Percentiles rank a stretch among this genome's conserved stretches.
These are phyloP conservation scores for Pholiota adiposa DNA, from an alignment of 1,284 basidiomycete species.

Conservation along the genomic window DNA sequence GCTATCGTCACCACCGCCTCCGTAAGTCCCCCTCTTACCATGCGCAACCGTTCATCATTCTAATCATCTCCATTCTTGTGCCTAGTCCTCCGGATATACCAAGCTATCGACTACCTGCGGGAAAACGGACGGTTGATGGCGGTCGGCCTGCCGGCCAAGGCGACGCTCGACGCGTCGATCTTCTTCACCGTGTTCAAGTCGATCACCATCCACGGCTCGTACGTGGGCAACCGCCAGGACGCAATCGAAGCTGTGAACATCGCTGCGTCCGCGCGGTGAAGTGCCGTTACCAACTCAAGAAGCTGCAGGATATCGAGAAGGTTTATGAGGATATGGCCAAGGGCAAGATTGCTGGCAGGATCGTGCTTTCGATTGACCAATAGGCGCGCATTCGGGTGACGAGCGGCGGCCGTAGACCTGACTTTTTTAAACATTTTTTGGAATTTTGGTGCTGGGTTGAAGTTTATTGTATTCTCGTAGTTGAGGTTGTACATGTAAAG, in stretches of 20 bases:
- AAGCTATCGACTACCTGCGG: conserved; percentile 74
- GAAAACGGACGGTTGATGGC: conserved; percentile 71
- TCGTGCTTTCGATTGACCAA: conserved; percentile 21
- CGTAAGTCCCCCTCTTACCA: conserved; percentile 26
- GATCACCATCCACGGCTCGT: conserved; percentile 74
- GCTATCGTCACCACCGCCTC: conserved; percentile 70
- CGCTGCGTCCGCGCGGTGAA: conserved; percentile 68
- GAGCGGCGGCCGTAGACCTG: no score
- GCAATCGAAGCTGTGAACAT: conserved; percentile 74
- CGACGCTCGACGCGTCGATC: conserved; percentile 66
- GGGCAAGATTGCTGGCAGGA: conserved; percentile 28
- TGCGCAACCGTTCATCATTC: not conserved
- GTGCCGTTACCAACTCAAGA: conserved; percentile 54
- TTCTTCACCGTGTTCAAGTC: conserved; percentile 78
- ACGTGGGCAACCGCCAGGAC: conserved; percentile 80
- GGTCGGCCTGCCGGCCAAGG: conserved; percentile 72
- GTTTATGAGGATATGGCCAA: conserved; percentile 26
- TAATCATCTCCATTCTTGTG: not conserved
- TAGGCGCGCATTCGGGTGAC: not conserved
- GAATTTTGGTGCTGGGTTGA: no score
- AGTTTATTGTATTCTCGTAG: not conserved
- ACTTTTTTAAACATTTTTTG: no score
- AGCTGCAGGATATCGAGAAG: conserved; percentile 55
- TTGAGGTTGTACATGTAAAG: not conserved
- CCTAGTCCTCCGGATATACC: conserved; percentile 60